These are phyloP conservation scores for Sedum album DNA, from an alignment of 164 flowering plant species.

Conservation along the genomic window DNA sequence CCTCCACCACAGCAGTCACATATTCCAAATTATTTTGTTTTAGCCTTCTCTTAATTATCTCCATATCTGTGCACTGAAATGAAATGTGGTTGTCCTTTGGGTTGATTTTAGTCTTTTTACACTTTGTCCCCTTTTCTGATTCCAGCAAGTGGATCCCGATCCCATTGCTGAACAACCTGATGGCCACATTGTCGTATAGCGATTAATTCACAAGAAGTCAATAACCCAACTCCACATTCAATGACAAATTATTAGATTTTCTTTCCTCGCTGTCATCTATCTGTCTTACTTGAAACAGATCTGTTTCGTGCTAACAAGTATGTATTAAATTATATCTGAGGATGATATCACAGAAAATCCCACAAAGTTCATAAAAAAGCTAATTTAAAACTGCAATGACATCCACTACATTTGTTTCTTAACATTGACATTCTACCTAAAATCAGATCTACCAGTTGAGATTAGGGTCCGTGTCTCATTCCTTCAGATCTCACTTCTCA, in stretches of 20 bases:
- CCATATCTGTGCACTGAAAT: constrained; percentile 28
- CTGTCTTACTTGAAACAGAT: neutral
- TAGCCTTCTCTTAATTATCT: constrained; percentile 16
- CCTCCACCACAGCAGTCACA: constrained; percentile 30
- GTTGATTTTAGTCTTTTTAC: constrained; percentile 17
- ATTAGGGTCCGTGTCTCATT: neutral
- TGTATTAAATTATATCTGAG: neutral
- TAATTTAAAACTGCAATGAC: neutral
- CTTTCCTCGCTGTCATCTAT: neutral
- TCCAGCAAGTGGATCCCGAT: constrained; percentile 32
- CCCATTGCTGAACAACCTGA: constrained; percentile 33
- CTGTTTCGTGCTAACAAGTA: neutral
- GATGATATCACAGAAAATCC: too few species aligned
- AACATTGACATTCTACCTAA: neutral
- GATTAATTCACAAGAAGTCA: neutral
- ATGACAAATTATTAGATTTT: neutral
- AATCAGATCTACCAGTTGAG: too few species aligned
- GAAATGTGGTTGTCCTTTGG: constrained; percentile 45
- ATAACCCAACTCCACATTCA: neutral
- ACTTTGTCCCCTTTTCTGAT: constrained; percentile 6
- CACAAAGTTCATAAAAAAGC: too few species aligned
- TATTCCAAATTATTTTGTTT: constrained; percentile 21
- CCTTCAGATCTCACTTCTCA: neutral
- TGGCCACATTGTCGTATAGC: neutral
- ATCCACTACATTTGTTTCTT: neutral